phyloP scores from a whole-genome alignment of 2,329 filamentous ascomycete species.

The Paramyrothecium roridum region DNA sequence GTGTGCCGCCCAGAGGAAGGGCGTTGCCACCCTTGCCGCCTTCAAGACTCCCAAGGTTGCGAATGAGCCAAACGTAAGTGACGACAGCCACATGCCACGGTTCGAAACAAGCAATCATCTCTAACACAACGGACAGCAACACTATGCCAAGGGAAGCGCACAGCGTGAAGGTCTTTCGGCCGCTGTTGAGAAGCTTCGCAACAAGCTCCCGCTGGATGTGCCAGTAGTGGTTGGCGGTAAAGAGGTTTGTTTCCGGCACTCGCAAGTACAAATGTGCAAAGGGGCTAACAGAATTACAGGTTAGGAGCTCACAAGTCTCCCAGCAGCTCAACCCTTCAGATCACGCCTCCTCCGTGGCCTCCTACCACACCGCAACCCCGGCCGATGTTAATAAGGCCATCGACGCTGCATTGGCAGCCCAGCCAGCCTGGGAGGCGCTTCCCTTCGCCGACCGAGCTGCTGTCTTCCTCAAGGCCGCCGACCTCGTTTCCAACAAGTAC shows the following conservation, averaged over 20 bases:
- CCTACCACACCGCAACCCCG: conserved; percentile 77
- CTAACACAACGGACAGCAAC: conserved; percentile 56
- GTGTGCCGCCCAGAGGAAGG: conserved; percentile 23
- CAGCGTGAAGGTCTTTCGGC: conserved; percentile 74
- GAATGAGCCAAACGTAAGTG: conserved; percentile 93
- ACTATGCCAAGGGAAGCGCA: conserved; percentile 79
- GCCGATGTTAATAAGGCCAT: conserved; percentile 78
- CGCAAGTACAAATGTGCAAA: no score
- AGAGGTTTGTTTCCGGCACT: conserved; percentile 51
- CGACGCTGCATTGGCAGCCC: conserved; percentile 79
- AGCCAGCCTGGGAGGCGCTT: conserved; percentile 78
- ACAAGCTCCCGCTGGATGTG: conserved; percentile 69
- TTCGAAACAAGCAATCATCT: background rate
- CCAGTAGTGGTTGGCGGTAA: conserved; percentile 83
- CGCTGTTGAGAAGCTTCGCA: conserved; percentile 68
- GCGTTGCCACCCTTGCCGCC: conserved; percentile 63
- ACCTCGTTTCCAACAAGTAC: conserved; percentile 88
- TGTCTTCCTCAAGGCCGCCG: conserved; percentile 93
- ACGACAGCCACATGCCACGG: background rate
- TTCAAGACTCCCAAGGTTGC: conserved; percentile 85
- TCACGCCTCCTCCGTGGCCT: conserved; percentile 73
- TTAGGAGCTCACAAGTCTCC: conserved; percentile 63
- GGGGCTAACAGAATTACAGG: conserved; percentile 34
- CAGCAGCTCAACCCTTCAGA: conserved; percentile 81
- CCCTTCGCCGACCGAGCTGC: conserved; percentile 90